These are phyloP conservation scores for Pseudoperonospora humuli DNA, from an alignment of 352 stramenopile species.

Conservation along the genomic window DNA sequence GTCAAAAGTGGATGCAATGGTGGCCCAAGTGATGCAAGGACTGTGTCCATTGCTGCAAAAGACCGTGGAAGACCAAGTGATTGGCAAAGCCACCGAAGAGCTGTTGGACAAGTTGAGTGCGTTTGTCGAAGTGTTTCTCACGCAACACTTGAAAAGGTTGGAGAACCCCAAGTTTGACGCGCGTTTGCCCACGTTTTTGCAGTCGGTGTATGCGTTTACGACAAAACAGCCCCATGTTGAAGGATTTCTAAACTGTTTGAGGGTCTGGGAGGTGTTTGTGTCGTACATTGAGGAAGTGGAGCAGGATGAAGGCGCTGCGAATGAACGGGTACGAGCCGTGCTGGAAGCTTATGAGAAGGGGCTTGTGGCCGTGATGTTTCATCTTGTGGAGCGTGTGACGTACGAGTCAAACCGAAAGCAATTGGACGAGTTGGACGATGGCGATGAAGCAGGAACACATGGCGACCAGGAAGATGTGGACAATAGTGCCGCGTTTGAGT, in stretches of 20 bases:
- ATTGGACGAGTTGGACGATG: slow-evolving; percentile 51
- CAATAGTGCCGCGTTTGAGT: slow-evolving; percentile 25
- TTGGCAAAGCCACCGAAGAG: slow-evolving; percentile 39
- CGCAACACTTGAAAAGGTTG: slow-evolving; percentile 64
- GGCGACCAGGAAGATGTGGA: slow-evolving; percentile 36
- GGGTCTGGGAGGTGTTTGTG: slow-evolving; percentile 79
- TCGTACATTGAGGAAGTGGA: slow-evolving; percentile 74
- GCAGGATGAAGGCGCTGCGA: slow-evolving; percentile 52
- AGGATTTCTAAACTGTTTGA: slow-evolving; percentile 72
- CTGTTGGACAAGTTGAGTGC: slow-evolving; percentile 73
- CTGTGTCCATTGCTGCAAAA: slow-evolving; percentile 57
- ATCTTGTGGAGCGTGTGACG: slow-evolving; percentile 61
- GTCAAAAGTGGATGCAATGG: slow-evolving; percentile 31
- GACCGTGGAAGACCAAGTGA: slow-evolving; percentile 45
- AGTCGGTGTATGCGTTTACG: slow-evolving; percentile 54
- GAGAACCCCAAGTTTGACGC: slow-evolving; percentile 42
- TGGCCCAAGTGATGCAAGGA: slow-evolving; percentile 43
- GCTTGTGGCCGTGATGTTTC: slow-evolving; percentile 66
- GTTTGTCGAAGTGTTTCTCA: slow-evolving; percentile 68
- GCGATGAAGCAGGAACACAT: slow-evolving; percentile 25
- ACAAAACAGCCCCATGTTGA: slow-evolving; percentile 63
- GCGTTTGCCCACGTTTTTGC: slow-evolving; percentile 46
- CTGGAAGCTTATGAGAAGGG: slow-evolving; percentile 63
- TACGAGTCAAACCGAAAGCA: slow-evolving; percentile 61
- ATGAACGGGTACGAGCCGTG: slow-evolving; percentile 37